Percentiles rank a stretch among this genome's conserved stretches.
phyloP scores from a whole-genome alignment of 179 eudicot species.

The Monotropa hypopitys region DNA sequence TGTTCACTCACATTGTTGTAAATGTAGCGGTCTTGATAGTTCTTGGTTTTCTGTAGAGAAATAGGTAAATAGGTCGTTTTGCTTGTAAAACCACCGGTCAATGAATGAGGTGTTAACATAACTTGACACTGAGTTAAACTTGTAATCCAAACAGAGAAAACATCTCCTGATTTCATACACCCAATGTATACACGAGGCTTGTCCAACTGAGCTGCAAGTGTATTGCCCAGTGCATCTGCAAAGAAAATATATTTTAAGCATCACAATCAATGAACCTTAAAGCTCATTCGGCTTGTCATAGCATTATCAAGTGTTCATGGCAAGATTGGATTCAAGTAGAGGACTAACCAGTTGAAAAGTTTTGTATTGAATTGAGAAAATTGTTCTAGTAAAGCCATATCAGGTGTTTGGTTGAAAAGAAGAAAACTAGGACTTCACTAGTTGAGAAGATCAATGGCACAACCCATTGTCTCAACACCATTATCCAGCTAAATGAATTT shows the following conservation, averaged over 20 bases:
- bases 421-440: neutral
- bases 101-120: too few relatives aligned
- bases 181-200: slow-evolving; percentile 72
- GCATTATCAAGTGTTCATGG: neutral
- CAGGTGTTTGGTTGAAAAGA: neutral
- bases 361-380: neutral
- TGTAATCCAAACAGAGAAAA: slow-evolving; percentile 42
- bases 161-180: slow-evolving; percentile 93
- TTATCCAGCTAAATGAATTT: neutral
- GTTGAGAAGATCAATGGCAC: neutral
- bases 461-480: neutral
- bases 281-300: neutral
- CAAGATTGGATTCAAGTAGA: neutral
- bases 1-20: neutral
- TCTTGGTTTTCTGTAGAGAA: neutral
- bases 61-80: neutral
- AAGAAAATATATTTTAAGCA: neutral
- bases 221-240: slow-evolving; percentile 62
- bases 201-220: slow-evolving; percentile 54
- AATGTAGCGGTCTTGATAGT: slow-evolving; percentile 1
- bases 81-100: neutral
- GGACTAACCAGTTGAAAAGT: neutral
- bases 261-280: neutral
- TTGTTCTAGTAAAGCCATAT: neutral
- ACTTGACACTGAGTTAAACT: neutral